Base-by-base conservation (phyloP, 2,329 filamentous ascomycete genomes). In the Boeremia lycopersici region DNA sequence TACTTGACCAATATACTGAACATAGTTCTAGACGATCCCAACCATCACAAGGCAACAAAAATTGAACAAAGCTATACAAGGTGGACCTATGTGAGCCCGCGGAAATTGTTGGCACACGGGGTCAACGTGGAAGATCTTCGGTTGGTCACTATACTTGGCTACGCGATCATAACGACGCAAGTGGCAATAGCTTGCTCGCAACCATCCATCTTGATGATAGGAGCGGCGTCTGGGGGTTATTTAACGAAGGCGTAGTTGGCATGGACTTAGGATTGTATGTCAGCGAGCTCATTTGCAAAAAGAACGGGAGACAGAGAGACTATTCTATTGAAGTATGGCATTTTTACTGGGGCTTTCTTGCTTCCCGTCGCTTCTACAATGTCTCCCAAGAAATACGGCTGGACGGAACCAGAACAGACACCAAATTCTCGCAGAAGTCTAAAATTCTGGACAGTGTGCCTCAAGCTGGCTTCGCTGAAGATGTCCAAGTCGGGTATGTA, bases 1-100 rank as follows among this genome's bases (percentile, higher is more conserved):
- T 79, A 77, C 66, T 79, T 79, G 64, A 71, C 78, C 64, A 79
- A 79, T 47, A 74, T 78, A 4, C 77, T 78, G 58, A 79, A 78
- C 42, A 68, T 78, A n/a, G 73, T 79, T 7, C 67, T 77, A 10
- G 77, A 78, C 51, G 68, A 71, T 6, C 53, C 69, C 9, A 69
- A 71, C 17, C 71, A 74, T 5, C 19, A 23, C 5, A 23, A 23
- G 2, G 19, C 19, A 23, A 23, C 19, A 5, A 23, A 23, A 2
- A 23, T 23, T 5, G 19, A 23, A 23, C 19, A 23, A 23, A 65
- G 44, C 41, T 62, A 68, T 40, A 63, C 68, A n/a, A 54, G 78
- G 17, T 62, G 67, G 3, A 77, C 74, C 5, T 78, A 77, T 45
- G 41, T 69, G 4, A 73, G 78, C 33, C 75, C 76, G 4, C 54